These are phyloP conservation scores for Stramenopiles sp. DNA, from an alignment of 352 stramenopile genomes.

Conservation along the genomic window DNA sequence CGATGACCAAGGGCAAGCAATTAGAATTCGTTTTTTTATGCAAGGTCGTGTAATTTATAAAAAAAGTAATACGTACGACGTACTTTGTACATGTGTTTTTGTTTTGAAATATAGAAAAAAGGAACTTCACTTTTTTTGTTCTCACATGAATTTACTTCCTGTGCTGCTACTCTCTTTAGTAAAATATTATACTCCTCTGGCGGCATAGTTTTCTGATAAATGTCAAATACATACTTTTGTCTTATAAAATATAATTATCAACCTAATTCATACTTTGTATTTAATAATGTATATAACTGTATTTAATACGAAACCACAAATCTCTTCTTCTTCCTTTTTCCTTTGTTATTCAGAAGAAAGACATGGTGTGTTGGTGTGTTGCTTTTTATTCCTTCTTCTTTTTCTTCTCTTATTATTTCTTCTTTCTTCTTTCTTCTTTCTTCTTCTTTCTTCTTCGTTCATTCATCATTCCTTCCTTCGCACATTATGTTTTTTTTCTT, in stretches of 20 bases:
- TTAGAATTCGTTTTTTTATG: too few species aligned
- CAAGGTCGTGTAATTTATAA: too few species aligned
- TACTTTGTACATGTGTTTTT: too few species aligned
- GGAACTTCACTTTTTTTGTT: too few species aligned
- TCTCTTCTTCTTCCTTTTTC: neutral
- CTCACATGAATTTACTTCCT: too few species aligned
- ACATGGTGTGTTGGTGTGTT: neutral
- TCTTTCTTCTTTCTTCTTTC: neutral
- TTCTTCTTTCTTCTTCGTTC: neutral
- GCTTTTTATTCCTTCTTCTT: neutral
- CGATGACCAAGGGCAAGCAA: too few species aligned
- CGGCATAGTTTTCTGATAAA: too few species aligned
- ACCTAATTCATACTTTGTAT: neutral
- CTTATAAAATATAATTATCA: neutral
- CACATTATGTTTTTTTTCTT: neutral
- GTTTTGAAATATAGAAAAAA: too few species aligned
- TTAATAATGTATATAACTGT: neutral
- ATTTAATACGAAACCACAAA: neutral
- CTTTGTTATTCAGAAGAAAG: neutral
- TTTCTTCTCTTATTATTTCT: neutral
- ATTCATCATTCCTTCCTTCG: neutral
- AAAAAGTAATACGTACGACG: too few species aligned
- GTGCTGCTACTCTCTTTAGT: too few species aligned
- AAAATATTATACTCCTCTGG: too few species aligned
- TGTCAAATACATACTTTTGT: too few species aligned